Evolutionary conservation across 805 yeast species (phyloP).

Genomic region (Candida corydali): DNA sequence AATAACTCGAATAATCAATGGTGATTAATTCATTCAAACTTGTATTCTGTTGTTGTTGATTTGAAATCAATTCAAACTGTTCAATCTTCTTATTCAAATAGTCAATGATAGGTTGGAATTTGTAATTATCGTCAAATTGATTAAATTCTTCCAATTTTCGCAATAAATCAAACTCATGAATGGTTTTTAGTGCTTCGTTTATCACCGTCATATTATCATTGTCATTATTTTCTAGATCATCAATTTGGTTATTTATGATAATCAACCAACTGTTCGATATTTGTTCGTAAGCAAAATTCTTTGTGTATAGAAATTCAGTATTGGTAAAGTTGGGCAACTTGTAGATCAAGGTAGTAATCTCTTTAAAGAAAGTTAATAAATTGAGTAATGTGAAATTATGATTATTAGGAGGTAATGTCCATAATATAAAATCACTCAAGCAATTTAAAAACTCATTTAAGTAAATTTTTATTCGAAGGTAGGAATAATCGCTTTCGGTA

Average conservation of each 20-base stretch:
- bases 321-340: slow-evolving; percentile 64
- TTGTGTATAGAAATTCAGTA: slow-evolving; percentile 50
- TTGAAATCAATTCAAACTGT: slow-evolving; percentile 23
- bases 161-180: slow-evolving; percentile 35
- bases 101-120: slow-evolving; percentile 42
- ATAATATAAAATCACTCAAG: slow-evolving; percentile 69
- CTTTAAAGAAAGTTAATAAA: slow-evolving; percentile 60
- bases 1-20: slow-evolving; percentile 40
- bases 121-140: slow-evolving; percentile 32
- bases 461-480: slow-evolving; percentile 62
- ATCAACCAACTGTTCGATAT: slow-evolving; percentile 55
- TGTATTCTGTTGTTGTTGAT: slow-evolving; percentile 8
- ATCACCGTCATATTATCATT: slow-evolving; percentile 13
- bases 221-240: slow-evolving; percentile 13
- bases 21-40: slow-evolving; percentile 30
- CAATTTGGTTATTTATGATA: slow-evolving; percentile 29
- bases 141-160: slow-evolving; percentile 44
- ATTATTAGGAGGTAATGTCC: slow-evolving; percentile 70
- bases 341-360: slow-evolving; percentile 55
- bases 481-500: slow-evolving; percentile 68
- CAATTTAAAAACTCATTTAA: slow-evolving; percentile 68
- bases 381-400: slow-evolving; percentile 36
- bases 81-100: slow-evolving; percentile 38
- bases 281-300: slow-evolving; percentile 55
- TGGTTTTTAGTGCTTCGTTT: slow-evolving; percentile 22